A percentile compares a stretch with the other conserved stretches of the same genome.
These are phyloP conservation scores for Lipomyces oligophaga DNA, from an alignment of 805 yeast species.

Conservation along the genomic window DNA sequence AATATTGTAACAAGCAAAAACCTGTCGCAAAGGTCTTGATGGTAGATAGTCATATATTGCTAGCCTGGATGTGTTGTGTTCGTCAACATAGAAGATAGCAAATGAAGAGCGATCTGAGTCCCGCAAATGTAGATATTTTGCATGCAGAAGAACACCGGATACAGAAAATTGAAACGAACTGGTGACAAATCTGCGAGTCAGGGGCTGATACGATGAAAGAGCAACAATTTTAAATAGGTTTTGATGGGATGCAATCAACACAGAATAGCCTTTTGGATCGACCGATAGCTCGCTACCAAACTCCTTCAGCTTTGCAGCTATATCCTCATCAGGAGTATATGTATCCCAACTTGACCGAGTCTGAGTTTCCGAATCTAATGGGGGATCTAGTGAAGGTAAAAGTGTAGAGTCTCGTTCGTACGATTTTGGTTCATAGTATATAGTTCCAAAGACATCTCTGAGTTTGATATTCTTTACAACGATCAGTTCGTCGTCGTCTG, in stretches of 20 bases:
- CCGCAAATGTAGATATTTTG: conserved; percentile 8
- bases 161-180: conserved; percentile 14
- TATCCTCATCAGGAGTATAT: conserved; percentile 2
- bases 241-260: no score
- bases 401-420: no score
- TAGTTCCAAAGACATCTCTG: background rate
- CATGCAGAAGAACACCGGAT: conserved; percentile 20
- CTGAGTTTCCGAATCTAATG: no score
- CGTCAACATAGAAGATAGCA: conserved; percentile 8
- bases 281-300: conserved; percentile 13
- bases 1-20: no score
- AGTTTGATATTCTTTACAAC: conserved; percentile 9
- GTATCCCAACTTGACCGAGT: background rate
- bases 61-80: conserved; percentile 4
- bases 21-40: no score
- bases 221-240: background rate
- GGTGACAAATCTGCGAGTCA: conserved; percentile 5
- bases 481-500: conserved; percentile 3
- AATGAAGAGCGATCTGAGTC: background rate
- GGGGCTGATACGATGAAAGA: background rate
- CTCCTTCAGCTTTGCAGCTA: conserved; percentile 8
- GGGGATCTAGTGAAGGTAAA: no score
- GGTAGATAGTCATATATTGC: conserved; percentile 8
- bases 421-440: background rate
- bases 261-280: no score